Evolutionary conservation across 768 basidiomycete species (phyloP).

Genomic region (Fibroporia radiculosa): DNA sequence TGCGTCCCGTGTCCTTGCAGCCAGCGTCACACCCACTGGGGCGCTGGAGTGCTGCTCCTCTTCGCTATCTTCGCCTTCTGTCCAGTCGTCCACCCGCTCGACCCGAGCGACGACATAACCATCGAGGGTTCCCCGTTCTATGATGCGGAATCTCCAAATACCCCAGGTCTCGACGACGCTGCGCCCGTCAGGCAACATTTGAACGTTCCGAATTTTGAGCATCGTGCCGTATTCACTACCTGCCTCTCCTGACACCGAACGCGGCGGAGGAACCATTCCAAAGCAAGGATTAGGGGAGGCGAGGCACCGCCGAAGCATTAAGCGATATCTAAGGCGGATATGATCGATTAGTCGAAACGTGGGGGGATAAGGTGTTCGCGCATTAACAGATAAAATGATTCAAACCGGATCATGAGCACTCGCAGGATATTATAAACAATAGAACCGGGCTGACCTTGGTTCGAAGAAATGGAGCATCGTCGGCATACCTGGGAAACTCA

Average conservation of each 20-base stretch:
- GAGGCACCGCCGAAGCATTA: slow-evolving; percentile 96
- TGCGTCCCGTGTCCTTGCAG: slow-evolving; percentile 3
- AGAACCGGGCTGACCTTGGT: slow-evolving; percentile 45
- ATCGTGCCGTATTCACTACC: slow-evolving; percentile 84
- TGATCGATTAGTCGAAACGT: neutral
- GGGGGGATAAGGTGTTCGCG: neutral
- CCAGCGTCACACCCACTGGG: neutral
- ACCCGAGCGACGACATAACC: slow-evolving; percentile 86
- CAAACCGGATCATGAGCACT: no score
- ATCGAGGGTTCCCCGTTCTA: slow-evolving; percentile 78
- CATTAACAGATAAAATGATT: no score
- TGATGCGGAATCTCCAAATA: slow-evolving; percentile 70
- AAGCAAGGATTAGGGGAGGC: slow-evolving; percentile 71
- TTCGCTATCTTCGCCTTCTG: slow-evolving; percentile 13
- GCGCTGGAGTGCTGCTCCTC: neutral
- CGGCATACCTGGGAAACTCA: slow-evolving; percentile 88
- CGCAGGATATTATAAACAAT: no score
- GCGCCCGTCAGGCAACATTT: slow-evolving; percentile 84
- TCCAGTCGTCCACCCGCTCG: slow-evolving; percentile 34
- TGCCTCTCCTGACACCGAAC: slow-evolving; percentile 31
- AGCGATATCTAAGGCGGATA: slow-evolving; percentile 53
- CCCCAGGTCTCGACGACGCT: slow-evolving; percentile 79
- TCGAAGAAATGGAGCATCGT: slow-evolving; percentile 91
- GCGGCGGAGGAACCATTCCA: slow-evolving; percentile 84
- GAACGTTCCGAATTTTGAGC: slow-evolving; percentile 80